phyloP scores from a whole-genome alignment of 2,329 filamentous ascomycete genomes.

The Monosporascus sp. region DNA sequence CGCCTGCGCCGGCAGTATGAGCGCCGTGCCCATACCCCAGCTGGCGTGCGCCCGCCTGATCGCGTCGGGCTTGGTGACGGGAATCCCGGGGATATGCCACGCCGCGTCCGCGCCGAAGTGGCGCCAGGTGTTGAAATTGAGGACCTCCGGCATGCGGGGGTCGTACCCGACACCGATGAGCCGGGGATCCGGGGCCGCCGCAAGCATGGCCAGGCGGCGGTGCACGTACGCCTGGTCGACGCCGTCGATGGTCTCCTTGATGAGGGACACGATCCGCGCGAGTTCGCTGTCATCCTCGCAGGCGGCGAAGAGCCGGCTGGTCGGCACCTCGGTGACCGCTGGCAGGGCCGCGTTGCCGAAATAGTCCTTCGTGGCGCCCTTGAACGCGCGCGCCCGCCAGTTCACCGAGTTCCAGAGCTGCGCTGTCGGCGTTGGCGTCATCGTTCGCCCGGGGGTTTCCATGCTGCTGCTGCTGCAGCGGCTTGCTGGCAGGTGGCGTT shows the following conservation, averaged over 20 bases:
- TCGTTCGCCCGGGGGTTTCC: not conserved
- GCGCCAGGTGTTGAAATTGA: conserved; percentile 41
- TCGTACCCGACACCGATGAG: conserved; percentile 34
- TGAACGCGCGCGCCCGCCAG: conserved; percentile 33
- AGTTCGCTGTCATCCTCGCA: conserved; percentile 20
- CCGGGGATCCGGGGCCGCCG: conserved; percentile 32
- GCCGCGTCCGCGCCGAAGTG: conserved; percentile 36
- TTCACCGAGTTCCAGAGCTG: conserved; percentile 36
- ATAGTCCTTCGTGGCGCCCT: conserved; percentile 26
- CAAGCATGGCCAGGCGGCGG: conserved; percentile 31
- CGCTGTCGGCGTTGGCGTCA: conserved; percentile 8
- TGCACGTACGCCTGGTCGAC: conserved; percentile 37
- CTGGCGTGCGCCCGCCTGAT: conserved; percentile 25
- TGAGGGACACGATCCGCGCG: conserved; percentile 20
- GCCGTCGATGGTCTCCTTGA: conserved; percentile 27
- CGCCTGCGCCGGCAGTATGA: conserved; percentile 25
- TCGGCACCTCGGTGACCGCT: conserved; percentile 24
- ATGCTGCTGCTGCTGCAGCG: not conserved
- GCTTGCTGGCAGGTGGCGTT: conserved; percentile 13
- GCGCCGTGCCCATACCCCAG: conserved; percentile 26
- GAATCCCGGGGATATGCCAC: conserved; percentile 32
- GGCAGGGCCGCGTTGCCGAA: conserved; percentile 39
- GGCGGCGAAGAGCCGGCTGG: conserved; percentile 17
- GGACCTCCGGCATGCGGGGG: conserved; percentile 31
- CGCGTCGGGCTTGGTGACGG: conserved; percentile 30